Evolutionary conservation across 208 protist species (phyloP).

Genomic region (Trypanosoma avium): DNA sequence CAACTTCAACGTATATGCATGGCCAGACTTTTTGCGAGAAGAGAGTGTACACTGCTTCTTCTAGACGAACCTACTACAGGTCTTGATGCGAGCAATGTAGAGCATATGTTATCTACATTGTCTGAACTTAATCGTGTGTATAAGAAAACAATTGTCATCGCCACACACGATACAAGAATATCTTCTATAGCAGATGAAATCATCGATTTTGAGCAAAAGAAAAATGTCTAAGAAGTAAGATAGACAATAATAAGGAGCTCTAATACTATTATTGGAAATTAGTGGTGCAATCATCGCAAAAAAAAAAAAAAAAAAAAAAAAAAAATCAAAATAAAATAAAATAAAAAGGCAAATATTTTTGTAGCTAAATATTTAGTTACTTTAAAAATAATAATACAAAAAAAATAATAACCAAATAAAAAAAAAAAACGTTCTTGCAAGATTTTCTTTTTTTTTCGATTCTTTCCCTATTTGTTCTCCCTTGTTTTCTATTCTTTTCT

Average conservation of each 20-base stretch:
- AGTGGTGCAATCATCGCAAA: not conserved
- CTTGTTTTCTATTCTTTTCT: not conserved
- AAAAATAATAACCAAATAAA: no score
- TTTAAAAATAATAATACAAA: no score
- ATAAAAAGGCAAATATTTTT: not conserved
- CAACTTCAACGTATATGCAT: constrained; percentile 83
- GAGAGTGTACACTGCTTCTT: constrained; percentile 53
- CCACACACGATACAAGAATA: constrained; percentile 71
- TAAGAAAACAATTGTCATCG: constrained; percentile 73
- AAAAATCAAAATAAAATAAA: not conserved
- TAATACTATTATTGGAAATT: not conserved
- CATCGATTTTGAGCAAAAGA: constrained; percentile 21
- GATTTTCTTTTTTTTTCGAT: no score
- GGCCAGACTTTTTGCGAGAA: constrained; percentile 55
- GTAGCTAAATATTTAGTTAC: no score
- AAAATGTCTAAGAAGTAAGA: not conserved
- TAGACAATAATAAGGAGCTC: not conserved
- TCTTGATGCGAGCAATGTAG: constrained; percentile 47
- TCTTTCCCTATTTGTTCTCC: no score
- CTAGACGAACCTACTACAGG: constrained; percentile 81
- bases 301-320: not conserved
- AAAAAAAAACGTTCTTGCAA: no score
- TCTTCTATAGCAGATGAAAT: constrained; percentile 55
- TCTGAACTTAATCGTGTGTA: constrained; percentile 51
- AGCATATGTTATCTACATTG: constrained; percentile 49